Conservation (phyloP, 352 stramenopile species). For the Elongisporangium senticosum region DNA sequence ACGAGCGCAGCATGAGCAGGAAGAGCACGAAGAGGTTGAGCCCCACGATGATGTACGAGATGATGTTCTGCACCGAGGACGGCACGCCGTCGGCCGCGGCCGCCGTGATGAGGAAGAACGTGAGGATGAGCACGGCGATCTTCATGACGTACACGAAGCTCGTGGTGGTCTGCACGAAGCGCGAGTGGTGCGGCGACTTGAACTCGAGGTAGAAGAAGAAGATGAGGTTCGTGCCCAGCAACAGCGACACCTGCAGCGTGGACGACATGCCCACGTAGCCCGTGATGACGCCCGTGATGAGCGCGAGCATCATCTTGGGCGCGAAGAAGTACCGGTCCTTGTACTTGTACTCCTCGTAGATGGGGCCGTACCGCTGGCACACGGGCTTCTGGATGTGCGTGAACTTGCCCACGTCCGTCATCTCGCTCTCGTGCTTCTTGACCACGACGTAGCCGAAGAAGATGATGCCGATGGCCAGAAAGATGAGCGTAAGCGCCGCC, state of each 20-base stretch:
- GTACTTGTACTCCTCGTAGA: conserved; percentile 88
- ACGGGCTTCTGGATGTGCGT: conserved; percentile 80
- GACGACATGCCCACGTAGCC: conserved; percentile 48
- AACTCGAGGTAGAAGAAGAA: conserved; percentile 78
- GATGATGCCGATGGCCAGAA: conserved; percentile 68
- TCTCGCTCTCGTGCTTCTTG: conserved; percentile 65
- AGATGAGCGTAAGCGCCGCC: conserved; percentile 49
- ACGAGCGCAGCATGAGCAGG: conserved; percentile 54
- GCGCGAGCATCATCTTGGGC: conserved; percentile 68
- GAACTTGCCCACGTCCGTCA: conserved; percentile 69
- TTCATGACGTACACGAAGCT: conserved; percentile 78
- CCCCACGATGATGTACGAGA: conserved; percentile 61
- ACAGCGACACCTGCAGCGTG: conserved; percentile 44
- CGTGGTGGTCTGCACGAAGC: conserved; percentile 67
- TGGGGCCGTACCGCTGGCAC: conserved; percentile 70
- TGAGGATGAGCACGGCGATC: conserved; percentile 64
- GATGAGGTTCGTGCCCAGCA: conserved; percentile 48
- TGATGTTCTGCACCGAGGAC: conserved; percentile 54
- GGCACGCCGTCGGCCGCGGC: conserved; percentile 49
- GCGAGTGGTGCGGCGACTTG: conserved; percentile 59
- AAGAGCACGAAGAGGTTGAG: conserved; percentile 66
- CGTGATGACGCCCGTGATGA: conserved; percentile 52
- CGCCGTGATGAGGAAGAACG: conserved; percentile 65
- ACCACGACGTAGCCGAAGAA: conserved; percentile 73
- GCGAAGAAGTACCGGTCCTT: conserved; percentile 85